A percentile compares a stretch with the other conserved stretches of the same genome.
Evolutionary conservation across 176 grass and related monocot species (phyloP).

Genomic region (Triticum dicoccoides): DNA sequence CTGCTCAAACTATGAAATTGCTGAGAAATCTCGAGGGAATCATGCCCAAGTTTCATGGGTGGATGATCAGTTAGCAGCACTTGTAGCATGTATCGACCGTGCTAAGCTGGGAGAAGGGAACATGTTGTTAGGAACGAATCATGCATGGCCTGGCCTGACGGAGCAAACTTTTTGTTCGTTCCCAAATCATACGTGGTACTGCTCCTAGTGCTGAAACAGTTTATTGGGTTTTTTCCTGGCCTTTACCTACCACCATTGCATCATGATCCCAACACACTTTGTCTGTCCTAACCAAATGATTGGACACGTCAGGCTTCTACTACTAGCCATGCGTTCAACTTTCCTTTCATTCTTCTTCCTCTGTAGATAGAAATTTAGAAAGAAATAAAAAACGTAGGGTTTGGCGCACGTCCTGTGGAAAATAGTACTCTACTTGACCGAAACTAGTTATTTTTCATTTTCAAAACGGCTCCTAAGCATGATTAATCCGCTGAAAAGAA

Average conservation of each 20-base stretch:
- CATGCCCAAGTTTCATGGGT: neutral
- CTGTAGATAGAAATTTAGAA: neutral
- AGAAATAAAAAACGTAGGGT: constrained; percentile 6
- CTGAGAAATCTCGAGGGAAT: neutral
- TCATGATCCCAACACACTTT: constrained; percentile 16
- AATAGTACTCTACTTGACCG: neutral
- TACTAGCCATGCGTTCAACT: constrained; percentile 16
- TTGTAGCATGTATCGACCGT: neutral
- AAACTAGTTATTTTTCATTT: neutral
- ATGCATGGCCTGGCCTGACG: neutral
- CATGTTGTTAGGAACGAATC: neutral
- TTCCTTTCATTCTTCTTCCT: neutral
- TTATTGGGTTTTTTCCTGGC: neutral
- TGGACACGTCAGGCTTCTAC: neutral
- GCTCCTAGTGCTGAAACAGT: neutral
- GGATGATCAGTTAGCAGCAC: neutral
- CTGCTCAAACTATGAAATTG: neutral
- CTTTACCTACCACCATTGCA: constrained; percentile 35
- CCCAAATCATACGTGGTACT: neutral
- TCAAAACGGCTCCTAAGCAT: neutral
- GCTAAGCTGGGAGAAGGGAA: neutral
- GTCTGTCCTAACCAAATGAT: constrained; percentile 37
- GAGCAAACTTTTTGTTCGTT: neutral
- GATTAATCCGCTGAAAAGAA: neutral
- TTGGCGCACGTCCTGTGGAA: constrained; percentile 14